Evolutionary conservation across 1,139 yeast species (phyloP).

Genomic region (Hyphopichia khmerensis): DNA sequence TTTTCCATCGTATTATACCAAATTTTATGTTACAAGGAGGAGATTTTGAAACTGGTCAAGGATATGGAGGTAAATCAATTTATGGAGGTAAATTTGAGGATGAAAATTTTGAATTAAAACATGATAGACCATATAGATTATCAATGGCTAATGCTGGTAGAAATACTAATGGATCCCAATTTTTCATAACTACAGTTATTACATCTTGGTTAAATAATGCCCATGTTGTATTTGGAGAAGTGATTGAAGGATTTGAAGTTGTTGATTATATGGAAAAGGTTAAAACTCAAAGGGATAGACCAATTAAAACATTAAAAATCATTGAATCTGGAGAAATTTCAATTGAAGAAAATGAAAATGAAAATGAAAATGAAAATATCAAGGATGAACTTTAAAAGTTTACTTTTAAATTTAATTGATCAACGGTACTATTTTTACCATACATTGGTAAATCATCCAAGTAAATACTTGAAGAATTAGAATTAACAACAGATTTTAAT

Average conservation of each 20-base stretch:
- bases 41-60: conserved; percentile 58
- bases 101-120: conserved; percentile 56
- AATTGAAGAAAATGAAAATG: no score
- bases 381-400: conserved; percentile 13
- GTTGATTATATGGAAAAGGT: conserved; percentile 55
- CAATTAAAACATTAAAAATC: conserved; percentile 51
- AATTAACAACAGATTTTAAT: conserved; percentile 25
- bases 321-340: conserved; percentile 46
- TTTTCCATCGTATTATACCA: conserved; percentile 59
- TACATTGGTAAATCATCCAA: conserved; percentile 40
- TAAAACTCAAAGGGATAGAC: conserved; percentile 51
- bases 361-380: conserved; percentile 10
- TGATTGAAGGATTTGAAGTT: conserved; percentile 65
- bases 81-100: conserved; percentile 58
- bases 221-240: conserved; percentile 84
- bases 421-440: conserved; percentile 43
- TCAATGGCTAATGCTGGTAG: conserved; percentile 68
- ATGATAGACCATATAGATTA: conserved; percentile 56
- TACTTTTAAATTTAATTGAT: conserved; percentile 30
- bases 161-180: conserved; percentile 64
- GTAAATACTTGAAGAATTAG: conserved; percentile 23
- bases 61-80: conserved; percentile 60
- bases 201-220: conserved; percentile 65
- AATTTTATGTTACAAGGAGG: conserved; percentile 65
- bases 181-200: conserved; percentile 61